These are phyloP conservation scores for Corymbia calophylla DNA, from an alignment of 441 rosid genomes.

Conservation along the genomic window DNA sequence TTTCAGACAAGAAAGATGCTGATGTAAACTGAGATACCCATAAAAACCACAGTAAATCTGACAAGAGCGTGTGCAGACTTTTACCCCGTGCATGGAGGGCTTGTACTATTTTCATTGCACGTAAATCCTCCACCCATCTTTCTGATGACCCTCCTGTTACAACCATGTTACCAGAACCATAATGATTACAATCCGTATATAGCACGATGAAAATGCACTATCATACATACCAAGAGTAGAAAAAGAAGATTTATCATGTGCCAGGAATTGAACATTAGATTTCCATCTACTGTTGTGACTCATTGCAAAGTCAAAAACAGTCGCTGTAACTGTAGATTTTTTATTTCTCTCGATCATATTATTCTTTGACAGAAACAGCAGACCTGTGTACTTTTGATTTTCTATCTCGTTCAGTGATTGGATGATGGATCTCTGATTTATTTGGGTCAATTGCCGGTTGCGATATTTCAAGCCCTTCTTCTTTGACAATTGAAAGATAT, in stretches of 20 bases:
- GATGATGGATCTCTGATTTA: constrained; percentile 2
- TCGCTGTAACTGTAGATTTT: background rate
- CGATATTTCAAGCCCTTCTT: constrained; percentile 1
- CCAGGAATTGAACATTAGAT: background rate
- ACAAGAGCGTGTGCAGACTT: background rate
- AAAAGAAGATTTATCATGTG: background rate
- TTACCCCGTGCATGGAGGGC: constrained; percentile 79
- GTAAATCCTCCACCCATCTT: constrained; percentile 17
- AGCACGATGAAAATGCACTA: background rate
- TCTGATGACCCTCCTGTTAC: constrained; percentile 30
- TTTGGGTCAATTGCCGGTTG: constrained; percentile 4
- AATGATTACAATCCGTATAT: background rate
- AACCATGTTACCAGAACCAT: background rate
- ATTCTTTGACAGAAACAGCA: background rate
- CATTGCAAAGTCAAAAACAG: background rate
- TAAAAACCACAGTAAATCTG: background rate
- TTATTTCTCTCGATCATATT: background rate
- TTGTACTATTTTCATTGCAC: constrained; percentile 42
- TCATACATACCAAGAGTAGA: background rate
- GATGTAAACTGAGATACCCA: background rate
- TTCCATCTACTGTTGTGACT: background rate
- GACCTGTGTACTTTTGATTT: background rate
- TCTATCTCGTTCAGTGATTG: background rate
- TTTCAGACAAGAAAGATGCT: background rate
- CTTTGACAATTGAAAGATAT: background rate